Evolutionary conservation across 2,329 filamentous ascomycete genomes (phyloP).

Genomic region (Macrophomina tecta): DNA sequence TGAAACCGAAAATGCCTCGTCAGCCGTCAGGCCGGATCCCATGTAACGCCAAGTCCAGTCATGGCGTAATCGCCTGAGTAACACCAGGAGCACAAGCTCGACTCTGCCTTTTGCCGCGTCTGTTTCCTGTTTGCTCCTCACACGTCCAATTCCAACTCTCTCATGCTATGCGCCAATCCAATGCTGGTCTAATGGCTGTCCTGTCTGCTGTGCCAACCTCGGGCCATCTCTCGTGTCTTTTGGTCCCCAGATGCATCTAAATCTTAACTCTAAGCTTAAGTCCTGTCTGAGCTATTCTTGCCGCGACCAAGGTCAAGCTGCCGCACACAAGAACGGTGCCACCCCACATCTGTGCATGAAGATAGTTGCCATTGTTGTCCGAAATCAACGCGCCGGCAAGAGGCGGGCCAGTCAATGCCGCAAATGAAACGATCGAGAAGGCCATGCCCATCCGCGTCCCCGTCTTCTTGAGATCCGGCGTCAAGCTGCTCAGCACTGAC

Average conservation of each 20-base stretch:
- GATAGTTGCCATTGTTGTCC: slow-evolving; percentile 37
- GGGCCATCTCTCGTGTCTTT: background rate
- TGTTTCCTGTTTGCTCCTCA: too few species aligned
- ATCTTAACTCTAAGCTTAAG: slow-evolving; percentile 39
- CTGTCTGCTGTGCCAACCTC: too few species aligned
- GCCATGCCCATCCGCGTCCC: slow-evolving; percentile 46
- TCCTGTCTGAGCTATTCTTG: slow-evolving; percentile 40
- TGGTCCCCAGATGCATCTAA: slow-evolving; percentile 21
- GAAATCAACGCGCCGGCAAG: slow-evolving; percentile 45
- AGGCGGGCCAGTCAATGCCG: slow-evolving; percentile 43
- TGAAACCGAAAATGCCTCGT: slow-evolving; percentile 1
- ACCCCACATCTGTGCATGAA: slow-evolving; percentile 39
- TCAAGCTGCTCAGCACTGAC: slow-evolving; percentile 34
- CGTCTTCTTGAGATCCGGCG: slow-evolving; percentile 40
- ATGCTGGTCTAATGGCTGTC: too few species aligned
- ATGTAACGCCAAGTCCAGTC: background rate
- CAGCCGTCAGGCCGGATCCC: background rate
- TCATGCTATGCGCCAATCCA: too few species aligned
- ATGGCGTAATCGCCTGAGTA: background rate
- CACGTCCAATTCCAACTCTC: background rate
- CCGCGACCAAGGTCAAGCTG: slow-evolving; percentile 38
- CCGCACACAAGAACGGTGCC: slow-evolving; percentile 41
- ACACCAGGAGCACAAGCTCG: background rate
- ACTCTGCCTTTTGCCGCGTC: background rate
- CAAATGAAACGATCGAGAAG: slow-evolving; percentile 44